Evolutionary conservation across 768 basidiomycete species (phyloP).

Genomic region (Suillus paluster): DNA sequence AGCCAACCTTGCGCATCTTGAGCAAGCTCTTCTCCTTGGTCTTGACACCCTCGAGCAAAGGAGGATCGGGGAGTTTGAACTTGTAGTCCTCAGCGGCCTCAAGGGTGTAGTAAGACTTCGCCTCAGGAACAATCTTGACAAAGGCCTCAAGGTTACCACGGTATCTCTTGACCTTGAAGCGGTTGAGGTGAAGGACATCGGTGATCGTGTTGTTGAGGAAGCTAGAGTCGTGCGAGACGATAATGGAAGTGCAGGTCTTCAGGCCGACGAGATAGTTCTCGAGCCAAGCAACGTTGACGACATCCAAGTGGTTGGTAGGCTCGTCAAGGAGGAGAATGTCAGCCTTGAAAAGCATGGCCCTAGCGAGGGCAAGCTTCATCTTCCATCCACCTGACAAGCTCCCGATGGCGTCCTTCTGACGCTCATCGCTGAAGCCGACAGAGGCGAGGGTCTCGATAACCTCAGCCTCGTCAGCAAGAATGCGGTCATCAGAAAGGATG

Average conservation of each 20-base stretch:
- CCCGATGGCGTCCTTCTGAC: slow-evolving; percentile 86
- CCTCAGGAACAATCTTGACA: slow-evolving; percentile 93
- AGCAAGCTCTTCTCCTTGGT: slow-evolving; percentile 97
- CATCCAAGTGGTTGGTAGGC: slow-evolving; percentile 96
- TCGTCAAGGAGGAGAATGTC: slow-evolving; percentile 97
- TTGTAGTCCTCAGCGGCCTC: slow-evolving; percentile 96
- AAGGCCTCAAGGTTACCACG: slow-evolving; percentile 95
- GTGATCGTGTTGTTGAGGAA: slow-evolving; percentile 99
- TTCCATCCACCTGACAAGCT: slow-evolving; percentile 98
- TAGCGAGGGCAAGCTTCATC: slow-evolving; percentile 98
- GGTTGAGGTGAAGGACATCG: slow-evolving; percentile 96
- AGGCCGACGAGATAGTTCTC: slow-evolving; percentile 90
- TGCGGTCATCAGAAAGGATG: slow-evolving; percentile 84
- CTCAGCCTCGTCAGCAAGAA: slow-evolving; percentile 71
- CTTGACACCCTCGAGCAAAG: slow-evolving; percentile 99
- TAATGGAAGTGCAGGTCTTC: slow-evolving; percentile 94
- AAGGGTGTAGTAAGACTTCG: slow-evolving; percentile 97
- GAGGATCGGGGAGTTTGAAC: slow-evolving; percentile 97
- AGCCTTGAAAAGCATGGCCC: slow-evolving; percentile 97
- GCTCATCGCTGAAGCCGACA: slow-evolving; percentile 90
- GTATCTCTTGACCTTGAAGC: slow-evolving; percentile 97
- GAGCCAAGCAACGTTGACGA: slow-evolving; percentile 97
- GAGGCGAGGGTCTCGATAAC: slow-evolving; percentile 80
- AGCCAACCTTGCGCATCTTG: slow-evolving; percentile 98
- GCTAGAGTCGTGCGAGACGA: slow-evolving; percentile 96